Base-by-base conservation (phyloP, 1,284 basidiomycete species). In the Puccinia triticina region DNA sequence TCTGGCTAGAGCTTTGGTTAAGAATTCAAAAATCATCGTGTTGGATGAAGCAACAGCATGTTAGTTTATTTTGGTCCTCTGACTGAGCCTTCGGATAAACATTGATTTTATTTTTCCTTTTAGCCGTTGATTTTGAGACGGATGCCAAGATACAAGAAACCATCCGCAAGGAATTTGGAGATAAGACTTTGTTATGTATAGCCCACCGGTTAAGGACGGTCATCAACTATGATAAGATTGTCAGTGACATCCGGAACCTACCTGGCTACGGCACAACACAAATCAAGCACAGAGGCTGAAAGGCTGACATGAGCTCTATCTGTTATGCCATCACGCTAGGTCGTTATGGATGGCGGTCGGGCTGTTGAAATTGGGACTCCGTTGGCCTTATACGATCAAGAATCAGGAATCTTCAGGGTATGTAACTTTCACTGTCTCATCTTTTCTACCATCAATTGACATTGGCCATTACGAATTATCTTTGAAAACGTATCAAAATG, bases 91-190 rank as follows among this genome's bases (percentile, higher is more conserved):
- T 50, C 18, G 18, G 2, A 50, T 16, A 14, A 14, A 21, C 11
- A 21, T 16, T 50, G 48, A 50, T 50, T 50, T 50, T 50, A 21
- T 14, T 64, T 64, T 40, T 12, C 11, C 11, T 21, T 43, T 34
- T 71, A 71, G 67, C 85, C 1, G 86, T 93, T 59, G 87, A 88
- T 77, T 84, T 86, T 40, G 86, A 93, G 87, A 95, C 93, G 0
- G 94, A 96, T 87, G 89, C 90, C 83, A 92, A 92, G 84, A 94
- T 95, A 83, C 93, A 95, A 86, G 89, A 91, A 83, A 95, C 94
- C n/a, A 95, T 96, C 84, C 90, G 92, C 2, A 89, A 89, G 69
- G 93, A 94, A 88, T 95, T 95, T 88, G 88, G 88, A 67, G 91
- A 93, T 85, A 90, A 92, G 77, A 95, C 94, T 0, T 91, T 94